Base-by-base conservation (phyloP, 179 eudicot species). In the Beta macrorhiza region DNA sequence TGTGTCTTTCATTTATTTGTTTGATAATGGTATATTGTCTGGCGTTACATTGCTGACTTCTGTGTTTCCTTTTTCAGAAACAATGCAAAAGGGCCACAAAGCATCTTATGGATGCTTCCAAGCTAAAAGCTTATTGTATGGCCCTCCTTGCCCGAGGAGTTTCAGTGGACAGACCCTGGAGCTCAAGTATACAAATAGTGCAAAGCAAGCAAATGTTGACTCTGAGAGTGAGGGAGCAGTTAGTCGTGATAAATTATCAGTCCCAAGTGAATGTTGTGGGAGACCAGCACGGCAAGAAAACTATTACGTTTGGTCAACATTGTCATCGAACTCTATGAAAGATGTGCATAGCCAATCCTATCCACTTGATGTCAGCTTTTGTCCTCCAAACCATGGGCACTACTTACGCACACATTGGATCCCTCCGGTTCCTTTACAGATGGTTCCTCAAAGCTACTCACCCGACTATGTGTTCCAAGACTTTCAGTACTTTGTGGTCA, bases 401-500 rank as follows among this genome's bases (percentile, higher is more conserved):
- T 86, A 88, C 81, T 59, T 81, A 8, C 77, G 87, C 45, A 65
- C 87, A 59, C 85, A 91, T 58, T 85, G 85, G 70, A 56, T 85
- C 63, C 97, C 90, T 5, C 87, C 84, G 89, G 76, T 86, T 58
- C 93, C 91, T 58, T 20, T 85, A 67, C 87, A 88, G 72, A 83
- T 88, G 86, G 81, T 87, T 76, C 93, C 89, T 71, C 94, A 85
- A 82, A 85, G 79, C 84, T 87, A 91, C 83, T 90, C 88, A 14
- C 84, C 82, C 22, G 91, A 90, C 32, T 79, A 77, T 75, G 81
- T 74, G 69, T 78, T 86, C 72, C 99, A 95, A 80, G 94, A 95
- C 69, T 93, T 95, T 63, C 92, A 93, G 67, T 92, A 91, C 83
- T 93, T 95, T 87, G 97, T 95, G 86, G 99, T 95, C 56, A 95